Conservation (phyloP, 1,284 basidiomycete genomes). For the Macrocystidia cucumis region DNA sequence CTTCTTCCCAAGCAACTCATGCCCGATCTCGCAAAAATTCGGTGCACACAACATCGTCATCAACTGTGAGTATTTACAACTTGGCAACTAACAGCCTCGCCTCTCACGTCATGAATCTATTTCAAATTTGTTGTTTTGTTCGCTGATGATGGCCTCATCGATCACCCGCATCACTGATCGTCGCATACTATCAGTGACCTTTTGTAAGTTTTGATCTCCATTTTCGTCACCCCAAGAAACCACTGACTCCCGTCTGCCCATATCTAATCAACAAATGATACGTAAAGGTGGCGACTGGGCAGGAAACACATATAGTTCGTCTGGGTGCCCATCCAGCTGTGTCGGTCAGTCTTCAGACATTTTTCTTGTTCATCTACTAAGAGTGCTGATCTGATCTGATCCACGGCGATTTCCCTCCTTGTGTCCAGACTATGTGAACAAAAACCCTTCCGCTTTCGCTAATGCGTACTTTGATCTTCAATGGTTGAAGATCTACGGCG, state of each 20-base stretch:
- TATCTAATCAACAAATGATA: slow-evolving; percentile 2
- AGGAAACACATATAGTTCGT: slow-evolving; percentile 34
- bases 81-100: not conserved
- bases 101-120: not conserved
- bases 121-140: not conserved
- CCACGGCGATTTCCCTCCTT: not conserved
- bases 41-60: slow-evolving; percentile 55
- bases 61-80: slow-evolving; percentile 33
- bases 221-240: not conserved
- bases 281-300: slow-evolving; percentile 51
- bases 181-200: slow-evolving; percentile 19
- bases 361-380: not conserved
- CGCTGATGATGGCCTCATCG: not conserved
- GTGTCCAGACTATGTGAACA: slow-evolving; percentile 47
- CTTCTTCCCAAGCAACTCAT: slow-evolving; percentile 46
- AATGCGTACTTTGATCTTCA: slow-evolving; percentile 66
- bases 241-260: slow-evolving; percentile 1
- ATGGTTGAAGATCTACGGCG: slow-evolving; percentile 35
- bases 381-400: slow-evolving; percentile 2
- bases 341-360: slow-evolving; percentile 26
- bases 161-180: slow-evolving; percentile 1
- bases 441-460: slow-evolving; percentile 54
- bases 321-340: slow-evolving; percentile 45
- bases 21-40: slow-evolving; percentile 43
- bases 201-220: slow-evolving; percentile 22